Evolutionary conservation across 78 protist species (phyloP).

Genomic region (Protostelium mycophagum): DNA sequence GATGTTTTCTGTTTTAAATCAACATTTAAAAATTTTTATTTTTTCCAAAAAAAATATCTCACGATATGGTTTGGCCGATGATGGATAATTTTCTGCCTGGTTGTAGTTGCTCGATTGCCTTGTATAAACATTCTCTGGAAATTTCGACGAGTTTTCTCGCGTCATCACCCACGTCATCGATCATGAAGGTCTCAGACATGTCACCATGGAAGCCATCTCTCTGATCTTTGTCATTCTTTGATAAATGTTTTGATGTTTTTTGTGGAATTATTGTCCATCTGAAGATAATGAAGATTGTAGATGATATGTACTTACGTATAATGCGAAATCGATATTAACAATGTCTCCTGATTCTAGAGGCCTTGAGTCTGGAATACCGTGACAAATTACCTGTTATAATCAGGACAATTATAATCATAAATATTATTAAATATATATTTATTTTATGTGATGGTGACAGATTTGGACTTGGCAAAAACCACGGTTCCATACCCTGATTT

Average conservation of each 20-base stretch:
- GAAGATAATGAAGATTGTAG: too few species aligned
- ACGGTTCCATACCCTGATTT: too few species aligned
- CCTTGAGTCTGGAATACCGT: constrained; percentile 95
- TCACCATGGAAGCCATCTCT: constrained; percentile 92
- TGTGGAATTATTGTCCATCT: too few species aligned
- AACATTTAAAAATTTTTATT: background rate
- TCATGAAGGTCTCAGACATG: constrained; percentile 80
- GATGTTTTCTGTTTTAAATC: background rate
- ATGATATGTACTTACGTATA: constrained; percentile 38
- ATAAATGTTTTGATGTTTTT: background rate
- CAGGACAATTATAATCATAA: too few species aligned
- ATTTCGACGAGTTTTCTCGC: constrained; percentile 42
- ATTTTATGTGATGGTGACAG: background rate
- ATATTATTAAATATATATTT: too few species aligned
- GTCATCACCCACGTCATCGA: constrained; percentile 68
- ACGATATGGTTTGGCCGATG: constrained; percentile 74
- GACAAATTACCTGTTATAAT: constrained; percentile 75
- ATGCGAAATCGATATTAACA: constrained; percentile 89
- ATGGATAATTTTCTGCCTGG: constrained; percentile 59
- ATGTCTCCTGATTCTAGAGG: constrained; percentile 87
- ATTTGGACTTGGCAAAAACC: too few species aligned
- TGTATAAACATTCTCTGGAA: constrained; percentile 26
- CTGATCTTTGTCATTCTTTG: background rate
- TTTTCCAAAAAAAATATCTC: background rate
- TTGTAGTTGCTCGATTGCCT: constrained; percentile 27